Evolutionary conservation across 2,329 filamentous ascomycete genomes (phyloP).

Genomic region (Clarireedia paspali): DNA sequence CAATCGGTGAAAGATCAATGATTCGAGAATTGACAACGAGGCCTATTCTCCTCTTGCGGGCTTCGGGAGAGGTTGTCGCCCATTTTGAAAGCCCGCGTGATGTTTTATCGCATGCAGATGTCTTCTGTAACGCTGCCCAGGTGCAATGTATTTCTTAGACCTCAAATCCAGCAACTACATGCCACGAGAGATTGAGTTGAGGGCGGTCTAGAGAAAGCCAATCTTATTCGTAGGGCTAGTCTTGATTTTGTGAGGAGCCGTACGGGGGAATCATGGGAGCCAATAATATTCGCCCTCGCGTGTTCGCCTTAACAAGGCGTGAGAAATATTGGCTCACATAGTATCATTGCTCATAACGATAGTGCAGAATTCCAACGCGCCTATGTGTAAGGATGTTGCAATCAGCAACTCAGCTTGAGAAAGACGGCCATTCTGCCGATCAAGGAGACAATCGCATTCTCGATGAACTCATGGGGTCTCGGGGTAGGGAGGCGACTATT

Average conservation of each 20-base stretch:
- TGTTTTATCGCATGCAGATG: slow-evolving; percentile 5
- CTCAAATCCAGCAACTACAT: slow-evolving; percentile 4
- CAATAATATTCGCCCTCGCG: slow-evolving; percentile 4
- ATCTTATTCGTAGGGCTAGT: slow-evolving; percentile 8
- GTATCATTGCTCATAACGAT: not conserved
- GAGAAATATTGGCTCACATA: slow-evolving; percentile 3
- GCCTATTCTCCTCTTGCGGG: not conserved
- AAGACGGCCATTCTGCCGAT: not conserved
- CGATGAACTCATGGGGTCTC: not conserved
- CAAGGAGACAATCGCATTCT: not conserved
- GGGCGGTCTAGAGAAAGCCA: not conserved
- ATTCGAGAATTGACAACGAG: not conserved
- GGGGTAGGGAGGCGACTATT: not conserved
- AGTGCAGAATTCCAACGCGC: not conserved
- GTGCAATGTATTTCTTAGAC: slow-evolving; percentile 3
- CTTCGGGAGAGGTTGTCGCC: not conserved
- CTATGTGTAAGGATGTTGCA: slow-evolving; percentile 3
- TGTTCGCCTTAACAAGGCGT: slow-evolving; percentile 8
- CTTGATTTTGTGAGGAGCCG: not conserved
- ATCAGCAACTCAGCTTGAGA: not conserved
- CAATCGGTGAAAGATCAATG: not conserved
- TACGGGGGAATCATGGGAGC: not conserved
- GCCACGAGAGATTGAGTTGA: slow-evolving; percentile 7
- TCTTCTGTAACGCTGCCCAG: slow-evolving; percentile 4
- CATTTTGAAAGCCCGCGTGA: slow-evolving; percentile 6